phyloP scores from a whole-genome alignment of 495 filamentous ascomycete species.

The Aspergillus heteromorphus region DNA sequence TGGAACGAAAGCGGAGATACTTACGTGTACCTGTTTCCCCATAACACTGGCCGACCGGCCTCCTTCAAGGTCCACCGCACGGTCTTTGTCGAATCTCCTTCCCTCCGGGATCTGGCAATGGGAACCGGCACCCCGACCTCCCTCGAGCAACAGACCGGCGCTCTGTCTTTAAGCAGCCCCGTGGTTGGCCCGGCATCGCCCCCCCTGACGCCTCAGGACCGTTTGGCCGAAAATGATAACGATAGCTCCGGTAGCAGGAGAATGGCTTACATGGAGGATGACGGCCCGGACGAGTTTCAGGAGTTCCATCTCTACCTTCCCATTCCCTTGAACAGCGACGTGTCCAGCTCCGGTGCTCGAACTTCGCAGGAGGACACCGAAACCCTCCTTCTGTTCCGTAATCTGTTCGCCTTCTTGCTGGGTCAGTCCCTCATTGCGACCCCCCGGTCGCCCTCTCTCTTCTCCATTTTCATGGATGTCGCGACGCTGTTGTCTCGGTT shows the following conservation, averaged over 20 bases:
- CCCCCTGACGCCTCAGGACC: slow-evolving; percentile 30
- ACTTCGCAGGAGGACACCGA: slow-evolving; percentile 56
- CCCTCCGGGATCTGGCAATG: slow-evolving; percentile 64
- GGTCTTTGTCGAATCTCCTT: slow-evolving; percentile 62
- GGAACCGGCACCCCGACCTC: slow-evolving; percentile 45
- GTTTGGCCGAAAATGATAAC: slow-evolving; percentile 35
- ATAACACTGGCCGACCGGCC: slow-evolving; percentile 56
- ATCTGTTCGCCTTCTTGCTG: slow-evolving; percentile 84
- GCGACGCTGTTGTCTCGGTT: slow-evolving; percentile 64
- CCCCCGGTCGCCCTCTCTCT: slow-evolving; percentile 57
- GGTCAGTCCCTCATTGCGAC: slow-evolving; percentile 79
- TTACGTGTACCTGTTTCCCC: slow-evolving; percentile 76
- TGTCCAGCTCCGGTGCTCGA: slow-evolving; percentile 31
- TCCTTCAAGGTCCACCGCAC: slow-evolving; percentile 76
- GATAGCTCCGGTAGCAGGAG: slow-evolving; percentile 40
- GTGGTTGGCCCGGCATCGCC: slow-evolving; percentile 37
- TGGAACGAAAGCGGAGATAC: slow-evolving; percentile 84
- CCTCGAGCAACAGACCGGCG: slow-evolving; percentile 35
- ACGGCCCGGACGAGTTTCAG: slow-evolving; percentile 34
- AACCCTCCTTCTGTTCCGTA: slow-evolving; percentile 70
- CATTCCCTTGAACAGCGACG: slow-evolving; percentile 46
- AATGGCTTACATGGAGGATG: slow-evolving; percentile 38
- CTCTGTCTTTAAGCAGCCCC: slow-evolving; percentile 36
- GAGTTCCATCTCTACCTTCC: slow-evolving; percentile 72
- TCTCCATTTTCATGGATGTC: slow-evolving; percentile 68